Base-by-base conservation (phyloP, 345 rosid genomes). In the Clarkia xantiana region DNA sequence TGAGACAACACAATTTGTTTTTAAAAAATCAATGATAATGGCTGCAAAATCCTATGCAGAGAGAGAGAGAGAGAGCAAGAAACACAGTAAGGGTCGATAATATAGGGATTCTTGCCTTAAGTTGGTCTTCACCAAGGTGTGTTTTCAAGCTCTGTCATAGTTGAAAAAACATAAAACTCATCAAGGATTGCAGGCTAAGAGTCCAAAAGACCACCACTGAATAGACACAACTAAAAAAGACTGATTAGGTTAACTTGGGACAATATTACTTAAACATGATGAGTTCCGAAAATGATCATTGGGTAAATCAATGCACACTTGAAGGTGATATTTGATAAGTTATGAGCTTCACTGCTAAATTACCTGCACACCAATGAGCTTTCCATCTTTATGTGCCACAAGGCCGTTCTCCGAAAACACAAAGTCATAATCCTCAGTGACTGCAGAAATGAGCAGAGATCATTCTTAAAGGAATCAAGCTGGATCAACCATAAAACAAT, bases 341-440 rank as follows among this genome's bases (percentile, higher is more conserved):
- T 29, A 29, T 29, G 36, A 29, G 17, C 52, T 14, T 48, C 40
- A 11, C n/a, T 11, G 10, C 11, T 63, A 18, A 4, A 14, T 50
- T 68, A 91, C 98, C 98, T 86, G 83, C 25, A 74, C 65, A 49
- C 79, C 98, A 66, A 84, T 76, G 52, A 83, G 76, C 55, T 83
- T 66, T 39, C 98, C 98, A 61, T 76, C 86, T 73, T 91, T 81
- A 50, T 86, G 80, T 42, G 98, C 96, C 59, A 91, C 83, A 61
- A 91, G 98, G 41, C 96, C 96, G 75, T 91, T 91, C 78, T 91
- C 98, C 49, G 98, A 79, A 65, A 91, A 91, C 14, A 76, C 89
- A 41, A 77, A 86, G 73, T 91, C 96, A 66, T 81, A 91, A 58
- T 86, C 98, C 39, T 67, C 17, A 46, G 65, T 72, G 42, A 91